Conservation (phyloP, 2,329 filamentous ascomycete species). For the Paramyrothecium sp. region DNA sequence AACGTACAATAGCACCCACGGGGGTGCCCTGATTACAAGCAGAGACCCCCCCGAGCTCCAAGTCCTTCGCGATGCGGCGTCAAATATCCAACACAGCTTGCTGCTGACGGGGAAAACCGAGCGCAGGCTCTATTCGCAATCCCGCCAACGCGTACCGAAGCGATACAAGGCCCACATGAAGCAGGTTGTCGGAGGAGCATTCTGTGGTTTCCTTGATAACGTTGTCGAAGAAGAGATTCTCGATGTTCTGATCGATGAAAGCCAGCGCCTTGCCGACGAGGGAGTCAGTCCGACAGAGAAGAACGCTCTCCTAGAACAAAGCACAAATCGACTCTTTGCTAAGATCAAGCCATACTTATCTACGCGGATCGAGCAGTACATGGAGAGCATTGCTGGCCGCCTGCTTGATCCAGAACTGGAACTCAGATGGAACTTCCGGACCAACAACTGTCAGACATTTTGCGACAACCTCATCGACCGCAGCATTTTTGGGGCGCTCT, state of each 20-base stretch:
- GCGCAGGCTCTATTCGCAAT: constrained; percentile 13
- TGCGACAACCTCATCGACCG: constrained; percentile 32
- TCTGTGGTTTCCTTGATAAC: constrained; percentile 23
- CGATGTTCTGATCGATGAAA: constrained; percentile 20
- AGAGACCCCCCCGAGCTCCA: constrained; percentile 20
- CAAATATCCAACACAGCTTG: constrained; percentile 16
- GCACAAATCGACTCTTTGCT: constrained; percentile 9
- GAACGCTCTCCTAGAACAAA: constrained; percentile 10
- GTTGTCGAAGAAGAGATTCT: constrained; percentile 24
- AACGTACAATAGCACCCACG: constrained; percentile 14
- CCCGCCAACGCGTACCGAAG: constrained; percentile 17
- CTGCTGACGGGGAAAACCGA: constrained; percentile 15
- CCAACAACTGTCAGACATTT: constrained; percentile 37
- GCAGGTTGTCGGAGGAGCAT: constrained; percentile 35
- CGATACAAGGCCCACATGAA: constrained; percentile 37
- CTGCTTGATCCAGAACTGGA: constrained; percentile 23
- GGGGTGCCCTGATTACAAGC: constrained; percentile 22
- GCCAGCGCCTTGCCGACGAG: constrained; percentile 17
- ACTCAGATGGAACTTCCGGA: constrained; percentile 26
- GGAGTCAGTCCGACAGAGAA: constrained; percentile 10
- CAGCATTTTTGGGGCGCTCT: constrained; percentile 26
- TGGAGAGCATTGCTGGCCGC: constrained; percentile 24
- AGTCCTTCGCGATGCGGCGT: constrained; percentile 16
- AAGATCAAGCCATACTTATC: constrained; percentile 21
- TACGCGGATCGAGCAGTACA: constrained; percentile 22